These are phyloP conservation scores for Yamadazyma triangularis DNA, from an alignment of 1,139 yeast species.

Conservation along the genomic window DNA sequence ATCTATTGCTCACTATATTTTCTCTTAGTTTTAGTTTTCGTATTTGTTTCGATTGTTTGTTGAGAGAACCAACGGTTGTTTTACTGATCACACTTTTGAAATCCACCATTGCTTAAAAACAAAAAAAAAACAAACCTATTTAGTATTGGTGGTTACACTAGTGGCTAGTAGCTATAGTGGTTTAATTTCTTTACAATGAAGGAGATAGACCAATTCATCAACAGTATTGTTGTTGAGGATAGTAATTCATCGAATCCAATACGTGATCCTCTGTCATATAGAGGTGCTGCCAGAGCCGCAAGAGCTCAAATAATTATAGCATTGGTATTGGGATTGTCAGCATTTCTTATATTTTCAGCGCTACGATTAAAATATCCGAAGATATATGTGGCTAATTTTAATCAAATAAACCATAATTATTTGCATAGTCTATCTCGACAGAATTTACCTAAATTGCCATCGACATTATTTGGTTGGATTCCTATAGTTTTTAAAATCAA, in stretches of 20 bases:
- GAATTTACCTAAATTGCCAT: conserved; percentile 33
- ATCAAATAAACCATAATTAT: conserved; percentile 36
- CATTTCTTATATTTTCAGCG: conserved; percentile 60
- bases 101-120: too few species aligned
- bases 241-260: conserved; percentile 8
- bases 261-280: conserved; percentile 13
- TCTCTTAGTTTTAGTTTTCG: too few species aligned
- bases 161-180: too few species aligned
- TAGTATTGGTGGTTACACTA: too few species aligned
- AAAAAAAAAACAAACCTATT: too few species aligned
- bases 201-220: too few species aligned
- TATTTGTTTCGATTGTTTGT: too few species aligned
- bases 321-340: conserved; percentile 54
- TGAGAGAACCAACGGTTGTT: too few species aligned
- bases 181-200: too few species aligned
- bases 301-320: conserved; percentile 60
- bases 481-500: conserved; percentile 56
- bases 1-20: too few species aligned
- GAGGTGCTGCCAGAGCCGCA: conserved; percentile 35
- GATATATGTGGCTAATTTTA: conserved; percentile 59
- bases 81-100: too few species aligned
- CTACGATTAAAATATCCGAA: conserved; percentile 65
- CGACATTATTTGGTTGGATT: conserved; percentile 75
- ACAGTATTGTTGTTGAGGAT: neutral
- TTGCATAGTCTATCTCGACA: conserved; percentile 42